These are phyloP conservation scores for Solanum arcanum DNA, from an alignment of 257 asterid species.

Conservation along the genomic window DNA sequence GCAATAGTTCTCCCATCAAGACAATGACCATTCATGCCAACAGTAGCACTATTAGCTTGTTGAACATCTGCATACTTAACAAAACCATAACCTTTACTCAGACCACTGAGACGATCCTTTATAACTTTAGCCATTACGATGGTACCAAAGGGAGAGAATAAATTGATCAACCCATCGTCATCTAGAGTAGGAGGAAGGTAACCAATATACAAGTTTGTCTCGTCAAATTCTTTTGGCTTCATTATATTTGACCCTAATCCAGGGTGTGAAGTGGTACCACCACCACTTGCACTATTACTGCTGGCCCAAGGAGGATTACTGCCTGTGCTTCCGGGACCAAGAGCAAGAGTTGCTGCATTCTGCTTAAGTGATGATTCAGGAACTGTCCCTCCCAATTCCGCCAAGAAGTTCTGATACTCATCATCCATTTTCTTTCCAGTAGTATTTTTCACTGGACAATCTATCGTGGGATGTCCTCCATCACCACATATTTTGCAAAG, in stretches of 20 bases:
- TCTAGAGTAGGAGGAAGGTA: slow-evolving; percentile 88
- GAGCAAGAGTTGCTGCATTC: slow-evolving; percentile 59
- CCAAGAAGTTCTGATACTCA: slow-evolving; percentile 88
- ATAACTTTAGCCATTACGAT: slow-evolving; percentile 98
- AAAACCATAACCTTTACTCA: slow-evolving; percentile 92
- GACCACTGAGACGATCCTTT: slow-evolving; percentile 65
- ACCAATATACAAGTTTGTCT: slow-evolving; percentile 81
- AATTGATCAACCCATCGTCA: slow-evolving; percentile 71
- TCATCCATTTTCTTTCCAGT: slow-evolving; percentile 99
- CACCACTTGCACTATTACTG: slow-evolving; percentile 17
- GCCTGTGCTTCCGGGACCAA: slow-evolving; percentile 58
- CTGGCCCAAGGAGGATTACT: slow-evolving; percentile 83
- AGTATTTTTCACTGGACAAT: slow-evolving; percentile 81
- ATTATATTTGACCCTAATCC: slow-evolving; percentile 39
- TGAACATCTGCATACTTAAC: slow-evolving; percentile 83
- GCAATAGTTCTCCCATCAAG: slow-evolving; percentile 95
- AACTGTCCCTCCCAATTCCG: slow-evolving; percentile 82
- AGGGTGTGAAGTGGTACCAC: slow-evolving; percentile 34
- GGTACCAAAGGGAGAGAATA: slow-evolving; percentile 81
- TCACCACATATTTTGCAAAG: slow-evolving; percentile 91
- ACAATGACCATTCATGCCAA: slow-evolving; percentile 80
- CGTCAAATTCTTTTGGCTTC: slow-evolving; percentile 85
- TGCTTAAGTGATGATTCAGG: slow-evolving; percentile 60
- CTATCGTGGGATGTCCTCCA: slow-evolving; percentile 94
- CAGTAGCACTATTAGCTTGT: slow-evolving; percentile 83